Evolutionary conservation across 1,139 yeast genomes (phyloP).

Genomic region (Petasospora fabianii): DNA sequence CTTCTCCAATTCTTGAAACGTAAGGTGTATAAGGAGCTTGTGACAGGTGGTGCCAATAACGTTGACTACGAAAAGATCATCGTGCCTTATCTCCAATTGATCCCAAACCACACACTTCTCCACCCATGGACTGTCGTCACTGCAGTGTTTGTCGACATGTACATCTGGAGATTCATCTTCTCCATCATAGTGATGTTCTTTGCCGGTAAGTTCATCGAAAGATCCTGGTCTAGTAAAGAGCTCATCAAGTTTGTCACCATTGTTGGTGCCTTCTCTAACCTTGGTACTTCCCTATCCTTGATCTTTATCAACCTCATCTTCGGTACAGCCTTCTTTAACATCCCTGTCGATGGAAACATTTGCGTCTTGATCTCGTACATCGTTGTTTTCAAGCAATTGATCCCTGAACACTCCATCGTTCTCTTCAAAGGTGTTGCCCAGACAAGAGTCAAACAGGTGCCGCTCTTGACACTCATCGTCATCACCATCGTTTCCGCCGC

Average conservation of each 20-base stretch:
- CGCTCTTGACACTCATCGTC: constrained; percentile 51
- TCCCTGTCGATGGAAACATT: constrained; percentile 66
- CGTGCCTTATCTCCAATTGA: constrained; percentile 64
- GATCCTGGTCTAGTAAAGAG: constrained; percentile 57
- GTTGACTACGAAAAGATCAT: constrained; percentile 38
- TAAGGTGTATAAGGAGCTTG: constrained; percentile 24
- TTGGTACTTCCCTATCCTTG: constrained; percentile 39
- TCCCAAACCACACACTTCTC: constrained; percentile 57
- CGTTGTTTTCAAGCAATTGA: constrained; percentile 82
- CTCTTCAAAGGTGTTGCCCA: constrained; percentile 61
- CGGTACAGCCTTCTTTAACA: constrained; percentile 24
- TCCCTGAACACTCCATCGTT: constrained; percentile 82
- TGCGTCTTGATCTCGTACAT: constrained; percentile 71
- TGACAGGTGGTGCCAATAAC: constrained; percentile 18
- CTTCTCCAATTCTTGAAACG: constrained; percentile 32
- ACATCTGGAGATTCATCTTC: constrained; percentile 46
- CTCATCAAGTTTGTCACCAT: constrained; percentile 55
- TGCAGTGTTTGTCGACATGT: constrained; percentile 68
- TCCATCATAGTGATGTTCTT: constrained; percentile 49
- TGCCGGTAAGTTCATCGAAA: constrained; percentile 51
- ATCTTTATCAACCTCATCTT: constrained; percentile 36
- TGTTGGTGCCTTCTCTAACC: constrained; percentile 58
- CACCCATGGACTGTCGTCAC: constrained; percentile 79
- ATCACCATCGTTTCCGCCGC: constrained; percentile 45
- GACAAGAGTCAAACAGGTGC: constrained; percentile 70